A percentile compares a stretch with the other conserved stretches of the same genome.
These are phyloP conservation scores for Candida ficus DNA, from an alignment of 805 yeast species.

Conservation along the genomic window DNA sequence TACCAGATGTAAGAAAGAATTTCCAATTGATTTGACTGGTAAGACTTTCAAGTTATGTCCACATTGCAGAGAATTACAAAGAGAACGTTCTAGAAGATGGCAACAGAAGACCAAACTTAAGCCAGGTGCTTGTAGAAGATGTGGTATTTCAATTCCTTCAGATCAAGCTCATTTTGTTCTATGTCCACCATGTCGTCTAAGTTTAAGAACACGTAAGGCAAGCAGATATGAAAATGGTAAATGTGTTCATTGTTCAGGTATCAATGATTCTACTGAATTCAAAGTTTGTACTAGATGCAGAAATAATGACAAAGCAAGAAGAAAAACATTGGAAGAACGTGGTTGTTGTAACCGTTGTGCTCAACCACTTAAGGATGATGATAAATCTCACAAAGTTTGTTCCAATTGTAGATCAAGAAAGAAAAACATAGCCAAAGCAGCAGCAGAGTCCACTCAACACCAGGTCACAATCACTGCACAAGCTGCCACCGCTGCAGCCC, in stretches of 20 bases:
- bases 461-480: slow-evolving; percentile 6
- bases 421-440: slow-evolving; percentile 29
- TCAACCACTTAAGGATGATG: slow-evolving; percentile 37
- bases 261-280: slow-evolving; percentile 41
- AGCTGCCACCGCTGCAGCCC: slow-evolving; percentile 4
- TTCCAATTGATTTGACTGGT: slow-evolving; percentile 35
- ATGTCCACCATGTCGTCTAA: slow-evolving; percentile 55
- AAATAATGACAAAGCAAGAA: slow-evolving; percentile 51
- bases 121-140: slow-evolving; percentile 38
- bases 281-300: slow-evolving; percentile 67
- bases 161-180: slow-evolving; percentile 50
- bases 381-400: slow-evolving; percentile 52
- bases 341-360: slow-evolving; percentile 66
- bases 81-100: slow-evolving; percentile 62
- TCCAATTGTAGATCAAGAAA: slow-evolving; percentile 47
- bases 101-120: slow-evolving; percentile 55
- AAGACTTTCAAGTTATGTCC: slow-evolving; percentile 50
- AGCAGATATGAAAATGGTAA: slow-evolving; percentile 56
- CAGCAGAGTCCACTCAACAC: slow-evolving; percentile 4
- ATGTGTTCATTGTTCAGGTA: slow-evolving; percentile 67
- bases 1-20: slow-evolving; percentile 56
- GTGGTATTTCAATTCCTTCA: slow-evolving; percentile 50
- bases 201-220: slow-evolving; percentile 50
- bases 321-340: slow-evolving; percentile 48
- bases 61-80: slow-evolving; percentile 59